A percentile compares a stretch with the other conserved stretches of the same genome.
Evolutionary conservation across 257 asterid species (phyloP).

Genomic region (Oldenlandia corymbosa): DNA sequence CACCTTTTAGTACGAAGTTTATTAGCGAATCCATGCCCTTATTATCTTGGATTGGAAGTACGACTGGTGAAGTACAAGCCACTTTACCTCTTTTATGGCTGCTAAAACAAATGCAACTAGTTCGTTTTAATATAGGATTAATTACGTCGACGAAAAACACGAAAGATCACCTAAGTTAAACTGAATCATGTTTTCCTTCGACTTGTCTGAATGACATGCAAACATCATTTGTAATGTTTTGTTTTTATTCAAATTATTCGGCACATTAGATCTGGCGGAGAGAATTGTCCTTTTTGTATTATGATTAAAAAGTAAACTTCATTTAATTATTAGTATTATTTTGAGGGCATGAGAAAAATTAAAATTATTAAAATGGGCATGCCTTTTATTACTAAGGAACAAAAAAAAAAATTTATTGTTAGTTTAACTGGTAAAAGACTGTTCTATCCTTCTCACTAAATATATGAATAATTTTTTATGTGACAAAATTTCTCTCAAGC

Average conservation of each 20-base stretch:
- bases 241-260: background rate
- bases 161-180: no score
- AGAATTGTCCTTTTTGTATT: background rate
- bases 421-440: no score
- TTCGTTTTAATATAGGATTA: background rate
- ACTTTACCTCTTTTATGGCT: background rate
- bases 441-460: no score
- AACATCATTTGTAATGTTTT: no score
- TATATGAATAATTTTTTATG: no score
- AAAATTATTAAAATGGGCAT: no score
- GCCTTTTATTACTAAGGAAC: no score
- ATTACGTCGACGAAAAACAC: background rate
- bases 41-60: background rate
- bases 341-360: no score
- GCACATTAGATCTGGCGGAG: background rate
- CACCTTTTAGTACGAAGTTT: background rate
- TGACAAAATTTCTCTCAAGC: no score
- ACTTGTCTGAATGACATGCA: background rate
- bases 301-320: background rate
- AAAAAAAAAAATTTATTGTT: no score
- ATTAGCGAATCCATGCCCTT: background rate
- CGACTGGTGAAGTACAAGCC: constrained; percentile 10
- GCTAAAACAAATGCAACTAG: background rate
- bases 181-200: no score
- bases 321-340: no score